Base-by-base conservation (phyloP, 2,329 filamentous ascomycete genomes). In the Penicillium decumbens region DNA sequence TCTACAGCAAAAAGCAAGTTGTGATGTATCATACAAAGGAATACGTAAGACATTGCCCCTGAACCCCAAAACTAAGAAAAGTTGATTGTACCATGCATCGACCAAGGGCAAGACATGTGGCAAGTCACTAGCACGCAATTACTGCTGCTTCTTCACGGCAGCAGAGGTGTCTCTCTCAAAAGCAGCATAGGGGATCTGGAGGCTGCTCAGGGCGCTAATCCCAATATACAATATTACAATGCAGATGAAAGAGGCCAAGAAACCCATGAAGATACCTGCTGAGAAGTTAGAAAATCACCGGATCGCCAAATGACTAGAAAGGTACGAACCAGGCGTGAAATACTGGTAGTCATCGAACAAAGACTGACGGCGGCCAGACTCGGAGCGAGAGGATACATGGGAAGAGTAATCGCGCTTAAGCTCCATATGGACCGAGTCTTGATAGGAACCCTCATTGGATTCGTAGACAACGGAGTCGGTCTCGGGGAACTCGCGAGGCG, bases 91-190 rank as follows among this genome's bases (percentile, higher is more conserved):
- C 32, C 38, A 53, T 55, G 48, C 48, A 50, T 25, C 10, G 50
- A 43, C 47, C 51, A 55, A 53, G 43, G 41, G 39, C 25, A 43
- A 37, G 28, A 37, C 35, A 46, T 41, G 43, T 47, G 30, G 43
- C 37, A 40, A 41, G 23, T 39, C 41, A 38, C 44, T 44, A 30
- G 45, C 43, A 45, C 46, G 39, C 49, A 47, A 55, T 59, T 57
- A 80, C 72, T 85, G 79, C 76, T 89, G 72, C 68, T 83, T 95
- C 82, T 91, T 95, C 28, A 87, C 87, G 32, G 83, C 78, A n/a
- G 89, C 88, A 0, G 90, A 89, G 78, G 89, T 95, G 61, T 96
- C 92, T 77, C 95, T 96, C 68, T 95, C 92, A 67, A 97, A 98
- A 1, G 93, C 90, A 55, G 88, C 89, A 69, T 97, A 97, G 1